Base-by-base conservation (phyloP, 225 moss, liverwort and hornwort genomes). In the Pseudisothecium myosuroides region DNA sequence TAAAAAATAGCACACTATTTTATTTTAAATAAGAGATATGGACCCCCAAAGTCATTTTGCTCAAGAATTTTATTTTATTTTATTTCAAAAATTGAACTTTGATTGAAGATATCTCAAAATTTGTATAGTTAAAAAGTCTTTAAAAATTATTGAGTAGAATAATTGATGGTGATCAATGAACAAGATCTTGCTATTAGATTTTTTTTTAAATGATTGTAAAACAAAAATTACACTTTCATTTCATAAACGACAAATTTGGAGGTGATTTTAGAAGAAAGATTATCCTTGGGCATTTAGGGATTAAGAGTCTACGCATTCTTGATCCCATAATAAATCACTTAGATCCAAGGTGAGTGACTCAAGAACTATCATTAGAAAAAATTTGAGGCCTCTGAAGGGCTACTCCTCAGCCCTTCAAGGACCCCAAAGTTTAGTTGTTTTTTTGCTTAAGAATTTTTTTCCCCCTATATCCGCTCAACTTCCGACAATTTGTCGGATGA, bases 31-130 rank as follows among this genome's bases (percentile, higher is more conserved):
- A 13, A 28, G 63, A 63, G 2, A 21, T 11, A 37, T 66, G 11
- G 20, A 2, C 20, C 66, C 0, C 6, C 1, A 2, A 37, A 66
- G 20, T 21, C 37, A 37, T 37, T 66, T 6, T 10, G 0, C 3
- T 9, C 1, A 1, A 3, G 1, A 10, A 18, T n/a, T n/a, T n/a
- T n/a, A n/a, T n/a, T n/a, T 0, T 32, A 2, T 10, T 10, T 2
- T 32, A 8, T 17, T 17, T 10, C 3, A 66, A 66, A 20, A 20
- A 20, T 0, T 16, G 2, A 67, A 37, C 1, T 68, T 68, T 68
- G 2, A 68, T 65, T 18, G 7, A 15, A 65, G 15, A 34, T 65
- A 34, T 34, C 10, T 65, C 36, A 65, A 64, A 32, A 34, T 17
- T 37, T 37, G 37, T 67, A 67, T 21, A 9, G 5, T 63, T 8